A percentile compares a stretch with the other conserved stretches of the same genome.
phyloP scores from a whole-genome alignment of 495 filamentous ascomycete genomes.

The Penicillium silybi region DNA sequence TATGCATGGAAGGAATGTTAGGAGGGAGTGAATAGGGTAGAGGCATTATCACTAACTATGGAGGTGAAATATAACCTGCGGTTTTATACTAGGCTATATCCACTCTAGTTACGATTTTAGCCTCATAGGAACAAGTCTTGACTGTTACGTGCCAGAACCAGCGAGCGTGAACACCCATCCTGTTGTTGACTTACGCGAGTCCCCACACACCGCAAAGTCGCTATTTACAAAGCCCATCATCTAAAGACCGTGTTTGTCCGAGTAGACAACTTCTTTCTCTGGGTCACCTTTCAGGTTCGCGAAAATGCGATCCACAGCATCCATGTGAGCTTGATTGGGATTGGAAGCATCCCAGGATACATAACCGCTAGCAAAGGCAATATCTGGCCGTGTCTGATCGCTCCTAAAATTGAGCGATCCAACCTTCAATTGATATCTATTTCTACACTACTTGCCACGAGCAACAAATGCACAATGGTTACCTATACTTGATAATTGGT shows the following conservation, averaged over 20 bases:
- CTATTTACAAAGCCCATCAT: neutral
- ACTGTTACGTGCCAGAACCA: too few species aligned
- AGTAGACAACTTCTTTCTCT: neutral
- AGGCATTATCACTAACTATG: too few species aligned
- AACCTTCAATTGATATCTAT: conserved; percentile 1
- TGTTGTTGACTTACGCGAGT: conserved; percentile 2
- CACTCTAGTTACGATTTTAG: too few species aligned
- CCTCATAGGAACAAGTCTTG: too few species aligned
- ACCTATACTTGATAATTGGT: too few species aligned
- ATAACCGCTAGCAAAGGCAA: neutral
- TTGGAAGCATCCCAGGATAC: neutral
- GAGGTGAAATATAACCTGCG: too few species aligned
- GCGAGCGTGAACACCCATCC: conserved; percentile 1
- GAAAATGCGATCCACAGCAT: conserved; percentile 1
- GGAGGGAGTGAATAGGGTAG: too few species aligned
- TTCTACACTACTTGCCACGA: too few species aligned
- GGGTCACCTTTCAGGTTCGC: neutral
- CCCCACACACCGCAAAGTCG: conserved; percentile 3
- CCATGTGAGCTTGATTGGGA: conserved; percentile 1
- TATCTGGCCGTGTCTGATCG: conserved; percentile 1
- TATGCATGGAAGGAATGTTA: too few species aligned
- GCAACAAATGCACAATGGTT: too few species aligned
- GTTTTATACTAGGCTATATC: too few species aligned
- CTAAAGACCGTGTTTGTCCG: neutral
- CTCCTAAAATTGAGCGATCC: conserved; percentile 3